Evolutionary conservation across 176 grass and related monocot genomes (phyloP), one percentile per base, ranked within the genome.

Genomic region (Rhynchospora tenuis): DNA sequence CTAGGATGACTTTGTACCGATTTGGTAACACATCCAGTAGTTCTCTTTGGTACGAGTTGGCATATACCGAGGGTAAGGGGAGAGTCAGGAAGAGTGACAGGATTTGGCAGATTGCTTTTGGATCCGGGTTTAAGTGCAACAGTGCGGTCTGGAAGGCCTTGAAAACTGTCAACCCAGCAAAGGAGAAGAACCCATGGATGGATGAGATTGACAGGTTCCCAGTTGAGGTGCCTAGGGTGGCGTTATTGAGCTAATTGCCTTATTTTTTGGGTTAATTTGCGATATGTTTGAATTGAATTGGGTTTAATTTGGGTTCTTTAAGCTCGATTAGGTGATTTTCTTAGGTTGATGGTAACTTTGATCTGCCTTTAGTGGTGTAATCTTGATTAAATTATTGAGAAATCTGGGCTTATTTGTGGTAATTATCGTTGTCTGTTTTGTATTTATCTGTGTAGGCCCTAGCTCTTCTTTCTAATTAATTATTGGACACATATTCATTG

Each of bases 1-100:
- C 94, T 0, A 16, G 94, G 57, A 94, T 94, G 94, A 89, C 94
- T 55, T 90, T 97, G 46, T 90, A 92, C 86, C 67, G 94, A 13
- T 97, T 94, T 59, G 94, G 94, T 1, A 97, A 97, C 90, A 97
- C 94, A 7, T 94, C 91, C 3, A 97, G 94, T 73, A 97, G 94
- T 85, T 94, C 92, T 26, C 85, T 94, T 19, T 94, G 92, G 92
- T 97, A 97, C 70, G 94, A 97, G 84, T 73, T 97, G 19, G 88
- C 94, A 24, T 97, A 97, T 79, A 86, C 90, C 44, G 94, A 97
- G 83, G 94, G 82, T 0, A 94, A 97, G 75, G 94, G 92, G 4
- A 89, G 94, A 88, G 88, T 97, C 73, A 87, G 88, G 69, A 90
- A 71, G 48, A 23, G 62, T 0, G 86, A 97, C 74, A 86, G 88